Evolutionary conservation across 2,329 filamentous ascomycete species (phyloP).

Genomic region (Thermothelomyces thermophilus): DNA sequence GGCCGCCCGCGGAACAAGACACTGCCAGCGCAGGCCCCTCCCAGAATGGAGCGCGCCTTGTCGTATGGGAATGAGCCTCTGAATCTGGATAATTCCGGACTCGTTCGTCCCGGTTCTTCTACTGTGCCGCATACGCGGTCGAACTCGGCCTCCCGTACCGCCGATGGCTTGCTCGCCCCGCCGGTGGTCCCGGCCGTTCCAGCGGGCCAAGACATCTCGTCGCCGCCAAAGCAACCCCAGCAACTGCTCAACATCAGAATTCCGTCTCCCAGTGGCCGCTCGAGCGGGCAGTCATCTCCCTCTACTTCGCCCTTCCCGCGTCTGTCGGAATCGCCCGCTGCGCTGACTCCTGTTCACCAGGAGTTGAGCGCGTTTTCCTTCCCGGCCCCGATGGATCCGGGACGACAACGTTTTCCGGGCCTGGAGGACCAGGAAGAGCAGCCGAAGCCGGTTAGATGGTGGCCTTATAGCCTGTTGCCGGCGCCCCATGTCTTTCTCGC

Average conservation of each 20-base stretch:
- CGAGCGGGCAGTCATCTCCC: slow-evolving; percentile 42
- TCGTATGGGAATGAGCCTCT: slow-evolving; percentile 40
- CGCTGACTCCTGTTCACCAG: slow-evolving; percentile 35
- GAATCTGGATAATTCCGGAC: slow-evolving; percentile 31
- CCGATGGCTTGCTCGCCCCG: slow-evolving; percentile 24
- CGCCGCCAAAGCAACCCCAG: neutral
- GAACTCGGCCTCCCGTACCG: slow-evolving; percentile 16
- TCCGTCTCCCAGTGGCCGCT: slow-evolving; percentile 37
- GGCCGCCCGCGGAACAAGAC: slow-evolving; percentile 17
- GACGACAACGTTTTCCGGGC: slow-evolving; percentile 37
- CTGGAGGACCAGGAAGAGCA: slow-evolving; percentile 35
- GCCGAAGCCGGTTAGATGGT: slow-evolving; percentile 59
- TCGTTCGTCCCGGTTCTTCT: slow-evolving; percentile 36
- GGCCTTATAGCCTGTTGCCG: slow-evolving; percentile 71
- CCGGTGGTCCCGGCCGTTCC: slow-evolving; percentile 6
- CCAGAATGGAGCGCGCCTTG: slow-evolving; percentile 36
- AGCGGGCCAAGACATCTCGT: slow-evolving; percentile 5
- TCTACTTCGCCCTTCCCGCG: slow-evolving; percentile 59
- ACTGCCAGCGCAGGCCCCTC: slow-evolving; percentile 9
- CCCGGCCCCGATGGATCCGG: slow-evolving; percentile 43
- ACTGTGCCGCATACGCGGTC: slow-evolving; percentile 19
- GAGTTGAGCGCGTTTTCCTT: slow-evolving; percentile 49
- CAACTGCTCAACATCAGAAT: slow-evolving; percentile 40
- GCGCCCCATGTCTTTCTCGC: slow-evolving; percentile 62
- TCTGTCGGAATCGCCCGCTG: slow-evolving; percentile 53